Conservation (phyloP, 106 monocot genomes). For the Vanilla planifolia region DNA sequence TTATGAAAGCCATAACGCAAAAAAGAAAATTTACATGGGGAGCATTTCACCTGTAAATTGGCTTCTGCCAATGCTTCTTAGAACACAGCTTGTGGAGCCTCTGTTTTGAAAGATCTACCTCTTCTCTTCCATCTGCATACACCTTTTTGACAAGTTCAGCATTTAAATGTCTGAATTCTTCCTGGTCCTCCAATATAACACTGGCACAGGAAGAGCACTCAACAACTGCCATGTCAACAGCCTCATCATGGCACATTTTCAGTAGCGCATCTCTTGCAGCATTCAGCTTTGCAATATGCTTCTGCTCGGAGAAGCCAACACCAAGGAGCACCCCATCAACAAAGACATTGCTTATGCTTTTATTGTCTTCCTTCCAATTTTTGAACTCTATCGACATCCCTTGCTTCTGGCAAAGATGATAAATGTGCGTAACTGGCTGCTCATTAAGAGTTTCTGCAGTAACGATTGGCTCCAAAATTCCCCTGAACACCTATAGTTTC, state of each 20-base stretch:
- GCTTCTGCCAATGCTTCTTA: slow-evolving; percentile 41
- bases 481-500: slow-evolving; percentile 22
- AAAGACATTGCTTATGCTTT: slow-evolving; percentile 28
- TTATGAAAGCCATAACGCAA: no score
- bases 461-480: slow-evolving; percentile 57
- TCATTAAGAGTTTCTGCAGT: slow-evolving; percentile 35
- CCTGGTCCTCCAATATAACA: background rate
- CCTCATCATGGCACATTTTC: slow-evolving; percentile 14
- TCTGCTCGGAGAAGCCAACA: slow-evolving; percentile 36
- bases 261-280: slow-evolving; percentile 55
- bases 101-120: slow-evolving; percentile 26
- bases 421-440: slow-evolving; percentile 49
- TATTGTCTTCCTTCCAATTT: slow-evolving; percentile 21
- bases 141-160: background rate
- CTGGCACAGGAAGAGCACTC: no score
- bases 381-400: slow-evolving; percentile 24
- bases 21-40: background rate
- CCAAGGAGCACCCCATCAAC: slow-evolving; percentile 40
- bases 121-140: slow-evolving; percentile 4
- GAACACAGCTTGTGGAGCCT: slow-evolving; percentile 42
- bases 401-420: slow-evolving; percentile 50
- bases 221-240: background rate
- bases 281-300: slow-evolving; percentile 49
- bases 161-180: background rate
- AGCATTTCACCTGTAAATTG: slow-evolving; percentile 44